Percentiles rank a stretch among this genome's conserved stretches.
phyloP scores from a whole-genome alignment of 2,329 filamentous ascomycete genomes.

The Colletotrichum brevisporum region DNA sequence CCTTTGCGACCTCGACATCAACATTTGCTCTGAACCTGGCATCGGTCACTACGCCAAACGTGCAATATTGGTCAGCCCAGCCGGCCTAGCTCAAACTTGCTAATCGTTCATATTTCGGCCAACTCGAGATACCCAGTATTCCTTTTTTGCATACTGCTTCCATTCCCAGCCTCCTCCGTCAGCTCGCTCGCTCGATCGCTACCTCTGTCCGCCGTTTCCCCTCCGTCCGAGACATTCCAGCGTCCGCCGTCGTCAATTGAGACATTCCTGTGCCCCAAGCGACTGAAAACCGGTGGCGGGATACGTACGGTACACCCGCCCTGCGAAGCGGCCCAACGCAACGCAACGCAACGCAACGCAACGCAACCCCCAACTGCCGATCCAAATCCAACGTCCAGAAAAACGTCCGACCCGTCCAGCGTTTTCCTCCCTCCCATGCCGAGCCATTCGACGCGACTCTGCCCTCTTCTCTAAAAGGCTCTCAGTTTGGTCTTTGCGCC shows the following conservation, averaged over 20 bases:
- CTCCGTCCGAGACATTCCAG: conserved; percentile 25
- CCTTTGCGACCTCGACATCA: conserved; percentile 7
- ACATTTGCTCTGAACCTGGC: not conserved
- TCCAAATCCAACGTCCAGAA: conserved; percentile 17
- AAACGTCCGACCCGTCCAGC: conserved; percentile 8
- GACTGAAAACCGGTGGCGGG: conserved; percentile 11
- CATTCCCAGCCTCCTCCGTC: conserved; percentile 17
- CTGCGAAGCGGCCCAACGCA: conserved; percentile 3
- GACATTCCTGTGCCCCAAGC: conserved; percentile 34
- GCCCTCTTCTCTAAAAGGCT: conserved; percentile 8
- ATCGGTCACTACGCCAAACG: too few relatives aligned
- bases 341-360: not conserved
- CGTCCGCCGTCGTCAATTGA: conserved; percentile 23
- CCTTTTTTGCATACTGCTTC: not conserved
- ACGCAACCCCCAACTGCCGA: conserved; percentile 17
- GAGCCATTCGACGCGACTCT: conserved; percentile 18
- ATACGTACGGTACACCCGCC: not conserved
- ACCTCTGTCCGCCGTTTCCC: conserved; percentile 3
- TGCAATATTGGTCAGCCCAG: not conserved
- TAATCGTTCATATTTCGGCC: not conserved
- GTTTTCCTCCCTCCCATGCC: conserved; percentile 6
- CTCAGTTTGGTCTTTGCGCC: not conserved
- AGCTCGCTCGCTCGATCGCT: not conserved
- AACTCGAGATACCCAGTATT: conserved; percentile 35
- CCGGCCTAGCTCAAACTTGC: not conserved